Conservation (phyloP, 2,329 filamentous ascomycete species). For the Hortaea werneckii region DNA sequence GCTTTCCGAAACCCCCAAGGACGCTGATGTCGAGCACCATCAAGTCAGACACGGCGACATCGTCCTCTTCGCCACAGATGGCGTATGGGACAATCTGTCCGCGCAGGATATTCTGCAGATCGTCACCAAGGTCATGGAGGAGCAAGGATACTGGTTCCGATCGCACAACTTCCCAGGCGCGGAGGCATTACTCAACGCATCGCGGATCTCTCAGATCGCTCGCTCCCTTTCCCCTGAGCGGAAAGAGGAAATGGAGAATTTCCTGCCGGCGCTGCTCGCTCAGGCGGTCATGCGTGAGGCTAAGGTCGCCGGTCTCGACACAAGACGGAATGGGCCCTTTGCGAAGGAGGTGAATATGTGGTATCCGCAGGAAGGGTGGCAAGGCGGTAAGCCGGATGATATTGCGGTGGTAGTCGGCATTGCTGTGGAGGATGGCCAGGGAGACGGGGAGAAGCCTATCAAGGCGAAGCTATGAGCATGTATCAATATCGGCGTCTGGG, state of each 20-base stretch:
- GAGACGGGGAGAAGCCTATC: conserved; percentile 13
- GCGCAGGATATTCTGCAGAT: conserved; percentile 79
- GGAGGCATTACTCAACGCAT: conserved; percentile 22
- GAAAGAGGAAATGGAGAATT: conserved; percentile 32
- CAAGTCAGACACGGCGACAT: conserved; percentile 81
- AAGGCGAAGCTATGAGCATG: conserved; percentile 22
- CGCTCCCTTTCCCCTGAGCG: conserved; percentile 19
- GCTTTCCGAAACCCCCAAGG: conserved; percentile 71
- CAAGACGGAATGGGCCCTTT: conserved; percentile 79
- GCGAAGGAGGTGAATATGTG: conserved; percentile 86
- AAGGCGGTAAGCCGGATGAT: conserved; percentile 90
- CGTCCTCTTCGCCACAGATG: conserved; percentile 86
- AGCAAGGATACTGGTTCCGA: conserved; percentile 28
- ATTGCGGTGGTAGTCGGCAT: conserved; percentile 79
- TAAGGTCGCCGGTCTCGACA: conserved; percentile 73
- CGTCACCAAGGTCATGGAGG: conserved; percentile 58
- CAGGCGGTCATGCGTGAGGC: conserved; percentile 70
- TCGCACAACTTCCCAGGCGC: conserved; percentile 16
- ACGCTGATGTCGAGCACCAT: conserved; percentile 71
- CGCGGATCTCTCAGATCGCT: conserved; percentile 14
- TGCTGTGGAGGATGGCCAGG: conserved; percentile 54
- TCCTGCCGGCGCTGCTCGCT: conserved; percentile 69
- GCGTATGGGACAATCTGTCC: conserved; percentile 91
- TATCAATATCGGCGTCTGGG: too few species aligned
- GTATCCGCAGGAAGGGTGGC: conserved; percentile 77